A percentile compares a stretch with the other conserved stretches of the same genome.
These are phyloP conservation scores for Acanthochlamys bracteata DNA, from an alignment of 106 monocot species.

Conservation along the genomic window DNA sequence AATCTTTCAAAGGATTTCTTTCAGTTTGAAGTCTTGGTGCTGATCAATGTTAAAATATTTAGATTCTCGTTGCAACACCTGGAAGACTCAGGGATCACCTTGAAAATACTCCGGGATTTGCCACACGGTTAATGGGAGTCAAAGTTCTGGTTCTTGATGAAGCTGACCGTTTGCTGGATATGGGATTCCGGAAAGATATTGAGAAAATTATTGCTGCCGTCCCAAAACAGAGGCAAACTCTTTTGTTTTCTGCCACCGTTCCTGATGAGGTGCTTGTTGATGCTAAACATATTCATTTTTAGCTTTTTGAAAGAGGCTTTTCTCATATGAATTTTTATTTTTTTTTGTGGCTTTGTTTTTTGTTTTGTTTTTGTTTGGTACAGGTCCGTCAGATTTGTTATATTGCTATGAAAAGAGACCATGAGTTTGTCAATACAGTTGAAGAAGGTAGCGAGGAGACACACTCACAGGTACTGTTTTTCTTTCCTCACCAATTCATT, in stretches of 20 bases:
- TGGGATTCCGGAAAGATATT: conserved; percentile 80
- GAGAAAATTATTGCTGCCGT: conserved; percentile 70
- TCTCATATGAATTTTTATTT: too few relatives aligned
- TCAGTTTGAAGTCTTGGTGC: too few relatives aligned
- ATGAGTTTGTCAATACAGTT: conserved; percentile 72
- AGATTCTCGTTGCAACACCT: conserved; percentile 96
- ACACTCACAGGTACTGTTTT: conserved; percentile 66
- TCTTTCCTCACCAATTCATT: too few relatives aligned
- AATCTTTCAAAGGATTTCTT: too few relatives aligned
- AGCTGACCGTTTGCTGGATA: conserved; percentile 74
- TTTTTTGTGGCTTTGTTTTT: too few relatives aligned
- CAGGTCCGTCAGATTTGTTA: conserved; percentile 73
- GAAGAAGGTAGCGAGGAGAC: conserved; percentile 71
- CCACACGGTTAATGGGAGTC: conserved; percentile 53
- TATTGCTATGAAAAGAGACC: conserved; percentile 79
- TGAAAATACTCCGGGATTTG: conserved; percentile 91
- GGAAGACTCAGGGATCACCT: conserved; percentile 96
- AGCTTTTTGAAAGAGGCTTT: not conserved
- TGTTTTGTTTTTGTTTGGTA: too few relatives aligned
- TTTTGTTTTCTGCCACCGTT: conserved; percentile 81
- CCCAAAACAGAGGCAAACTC: conserved; percentile 75
- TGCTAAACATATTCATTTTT: not conserved
- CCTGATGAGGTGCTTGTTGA: conserved; percentile 52
- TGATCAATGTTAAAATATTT: conserved; percentile 1
- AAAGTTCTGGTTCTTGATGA: conserved; percentile 86